A percentile compares a stretch with the other conserved stretches of the same genome.
phyloP scores from a whole-genome alignment of 805 yeast genomes.

The Trichomonascus vanleenenianus region DNA sequence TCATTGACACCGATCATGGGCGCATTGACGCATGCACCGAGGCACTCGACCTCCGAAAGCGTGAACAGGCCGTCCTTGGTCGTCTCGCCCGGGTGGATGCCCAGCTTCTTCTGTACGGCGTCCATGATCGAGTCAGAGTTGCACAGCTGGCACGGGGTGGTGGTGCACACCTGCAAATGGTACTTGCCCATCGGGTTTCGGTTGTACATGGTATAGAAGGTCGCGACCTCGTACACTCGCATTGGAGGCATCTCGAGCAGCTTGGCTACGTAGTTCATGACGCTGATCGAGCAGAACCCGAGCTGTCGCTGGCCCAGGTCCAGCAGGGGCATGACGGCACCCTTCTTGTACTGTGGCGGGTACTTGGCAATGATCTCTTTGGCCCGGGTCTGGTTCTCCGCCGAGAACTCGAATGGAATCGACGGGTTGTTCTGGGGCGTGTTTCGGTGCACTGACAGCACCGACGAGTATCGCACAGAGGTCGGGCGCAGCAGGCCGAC shows the following conservation, averaged over 20 bases:
- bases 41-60: slow-evolving; percentile 80
- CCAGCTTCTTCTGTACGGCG: slow-evolving; percentile 53
- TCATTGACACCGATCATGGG: slow-evolving; percentile 85
- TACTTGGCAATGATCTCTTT: slow-evolving; percentile 66
- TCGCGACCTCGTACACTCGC: slow-evolving; percentile 91
- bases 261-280: slow-evolving; percentile 85
- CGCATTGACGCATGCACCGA: slow-evolving; percentile 88
- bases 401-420: slow-evolving; percentile 63
- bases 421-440: slow-evolving; percentile 57
- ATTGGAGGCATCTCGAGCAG: slow-evolving; percentile 83
- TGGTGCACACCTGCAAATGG: slow-evolving; percentile 79
- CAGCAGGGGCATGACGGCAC: slow-evolving; percentile 80
- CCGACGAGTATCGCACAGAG: slow-evolving; percentile 5
- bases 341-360: slow-evolving; percentile 81
- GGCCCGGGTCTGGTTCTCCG: slow-evolving; percentile 62
- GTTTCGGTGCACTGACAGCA: slow-evolving; percentile 60
- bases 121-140: slow-evolving; percentile 73
- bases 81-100: slow-evolving; percentile 69
- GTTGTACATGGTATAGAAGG: slow-evolving; percentile 87
- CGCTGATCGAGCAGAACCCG: slow-evolving; percentile 79
- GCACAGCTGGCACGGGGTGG: slow-evolving; percentile 83
- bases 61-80: slow-evolving; percentile 70
- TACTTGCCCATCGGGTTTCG: slow-evolving; percentile 80
- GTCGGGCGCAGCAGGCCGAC: neutral
- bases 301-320: slow-evolving; percentile 83